Percentiles rank a stretch among this genome's conserved stretches.
phyloP scores from a whole-genome alignment of 139 green algal species.

The Spirogloea muscicola region DNA sequence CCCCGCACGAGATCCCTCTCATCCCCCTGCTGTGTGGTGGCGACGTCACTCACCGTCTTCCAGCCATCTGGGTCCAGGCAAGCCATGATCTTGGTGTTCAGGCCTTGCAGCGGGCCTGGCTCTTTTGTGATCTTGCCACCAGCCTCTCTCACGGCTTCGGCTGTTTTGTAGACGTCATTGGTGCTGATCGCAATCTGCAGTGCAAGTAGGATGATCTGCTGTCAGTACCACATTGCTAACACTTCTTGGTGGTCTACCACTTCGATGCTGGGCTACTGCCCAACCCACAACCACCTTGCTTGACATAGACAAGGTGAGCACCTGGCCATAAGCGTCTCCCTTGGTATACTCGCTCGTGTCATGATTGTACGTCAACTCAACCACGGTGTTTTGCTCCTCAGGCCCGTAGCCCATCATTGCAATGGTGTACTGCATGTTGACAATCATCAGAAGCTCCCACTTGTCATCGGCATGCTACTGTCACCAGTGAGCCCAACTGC shows the following conservation, averaged over 20 bases:
- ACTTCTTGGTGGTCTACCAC: too few relatives aligned
- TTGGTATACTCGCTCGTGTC: constrained; percentile 62
- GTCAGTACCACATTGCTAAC: too few relatives aligned
- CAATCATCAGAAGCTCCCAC: too few relatives aligned
- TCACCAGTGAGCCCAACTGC: too few relatives aligned
- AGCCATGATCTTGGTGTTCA: constrained; percentile 52
- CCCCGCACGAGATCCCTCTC: too few relatives aligned
- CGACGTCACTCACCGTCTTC: constrained; percentile 51
- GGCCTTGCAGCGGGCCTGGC: constrained; percentile 40
- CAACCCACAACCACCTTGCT: too few relatives aligned
- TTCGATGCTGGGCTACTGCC: too few relatives aligned
- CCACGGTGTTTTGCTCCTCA: constrained; percentile 64
- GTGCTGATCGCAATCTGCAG: constrained; percentile 45
- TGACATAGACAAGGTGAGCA: background rate
- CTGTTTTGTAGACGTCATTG: constrained; percentile 53
- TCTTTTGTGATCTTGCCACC: constrained; percentile 50
- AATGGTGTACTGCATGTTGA: constrained; percentile 59
- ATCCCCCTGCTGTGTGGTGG: too few relatives aligned
- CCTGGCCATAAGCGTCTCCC: constrained; percentile 79
- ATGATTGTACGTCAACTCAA: constrained; percentile 93
- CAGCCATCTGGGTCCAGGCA: constrained; percentile 50
- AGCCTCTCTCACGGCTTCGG: constrained; percentile 30
- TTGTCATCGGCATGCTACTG: too few relatives aligned
- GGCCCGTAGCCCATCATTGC: constrained; percentile 73
- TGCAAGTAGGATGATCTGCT: too few relatives aligned